Evolutionary conservation across 208 protist genomes (phyloP).

Genomic region (Trichomonas tenax): DNA sequence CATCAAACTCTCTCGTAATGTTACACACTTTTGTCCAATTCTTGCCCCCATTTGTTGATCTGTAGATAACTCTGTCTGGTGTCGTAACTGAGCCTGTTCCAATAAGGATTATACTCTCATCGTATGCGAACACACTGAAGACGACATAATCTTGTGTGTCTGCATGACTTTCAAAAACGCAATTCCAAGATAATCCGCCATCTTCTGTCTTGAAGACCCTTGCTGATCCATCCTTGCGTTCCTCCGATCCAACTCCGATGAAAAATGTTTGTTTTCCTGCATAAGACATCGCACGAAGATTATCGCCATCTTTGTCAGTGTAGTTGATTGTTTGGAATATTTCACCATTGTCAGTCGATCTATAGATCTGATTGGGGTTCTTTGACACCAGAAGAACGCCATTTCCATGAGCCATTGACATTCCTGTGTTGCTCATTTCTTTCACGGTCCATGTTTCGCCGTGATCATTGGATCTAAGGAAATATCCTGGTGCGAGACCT

Average conservation of each 20-base stretch:
- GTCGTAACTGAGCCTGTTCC: not conserved
- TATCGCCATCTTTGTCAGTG: not conserved
- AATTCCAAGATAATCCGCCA: not conserved
- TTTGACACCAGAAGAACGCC: not conserved
- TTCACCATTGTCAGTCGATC: not conserved
- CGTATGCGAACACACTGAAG: not conserved
- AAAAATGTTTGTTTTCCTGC: not conserved
- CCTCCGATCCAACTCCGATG: not conserved
- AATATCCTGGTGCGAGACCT: not conserved
- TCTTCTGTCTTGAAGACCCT: not conserved
- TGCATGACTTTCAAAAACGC: not conserved
- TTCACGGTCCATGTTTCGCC: not conserved
- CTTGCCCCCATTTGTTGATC: not conserved
- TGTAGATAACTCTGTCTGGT: not conserved
- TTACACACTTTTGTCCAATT: not conserved
- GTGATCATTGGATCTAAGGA: not conserved
- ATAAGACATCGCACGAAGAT: not conserved
- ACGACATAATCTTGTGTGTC: not conserved
- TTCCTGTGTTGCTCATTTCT: not conserved
- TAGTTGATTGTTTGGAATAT: not conserved
- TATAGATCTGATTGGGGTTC: not conserved
- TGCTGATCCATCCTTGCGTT: not conserved
- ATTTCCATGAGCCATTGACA: not conserved
- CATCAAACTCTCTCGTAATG: not conserved
- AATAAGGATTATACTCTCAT: not conserved